phyloP scores from a whole-genome alignment of 257 asterid genomes.

The Thymus quinquecostatus region DNA sequence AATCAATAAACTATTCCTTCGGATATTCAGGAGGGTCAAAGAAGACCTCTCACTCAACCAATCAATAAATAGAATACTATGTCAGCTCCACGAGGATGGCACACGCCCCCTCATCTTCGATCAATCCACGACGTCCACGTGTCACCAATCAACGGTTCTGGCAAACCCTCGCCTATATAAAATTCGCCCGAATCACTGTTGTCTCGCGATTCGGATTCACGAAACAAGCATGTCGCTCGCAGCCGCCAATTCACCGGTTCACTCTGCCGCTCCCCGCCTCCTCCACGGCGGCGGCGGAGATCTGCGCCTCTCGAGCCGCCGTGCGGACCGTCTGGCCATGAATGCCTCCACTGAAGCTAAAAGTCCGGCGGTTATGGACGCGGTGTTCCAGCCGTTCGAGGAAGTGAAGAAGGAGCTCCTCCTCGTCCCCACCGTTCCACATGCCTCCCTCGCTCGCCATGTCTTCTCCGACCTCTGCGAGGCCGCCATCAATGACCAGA shows the following conservation, averaged over 20 bases:
- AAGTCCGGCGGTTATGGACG: constrained; percentile 17
- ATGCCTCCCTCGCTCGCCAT: constrained; percentile 59
- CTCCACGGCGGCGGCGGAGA: constrained; percentile 16
- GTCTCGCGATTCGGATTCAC: neutral
- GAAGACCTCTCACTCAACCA: constrained; percentile 4
- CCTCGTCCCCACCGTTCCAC: constrained; percentile 49
- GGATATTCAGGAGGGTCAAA: neutral
- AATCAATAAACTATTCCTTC: neutral
- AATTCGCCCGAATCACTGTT: constrained; percentile 8
- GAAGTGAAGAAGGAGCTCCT: constrained; percentile 53
- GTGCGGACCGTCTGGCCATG: neutral
- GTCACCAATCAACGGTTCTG: constrained; percentile 18
- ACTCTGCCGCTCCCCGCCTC: constrained; percentile 24
- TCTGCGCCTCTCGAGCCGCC: constrained; percentile 18
- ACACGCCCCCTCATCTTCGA: constrained; percentile 25
- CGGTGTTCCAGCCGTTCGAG: constrained; percentile 42
- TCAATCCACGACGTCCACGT: constrained; percentile 17
- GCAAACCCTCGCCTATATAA: constrained; percentile 3
- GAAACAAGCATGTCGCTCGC: constrained; percentile 21
- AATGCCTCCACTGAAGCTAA: constrained; percentile 17
- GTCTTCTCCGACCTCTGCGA: constrained; percentile 45
- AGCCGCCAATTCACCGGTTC: constrained; percentile 12
- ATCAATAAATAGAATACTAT: neutral
- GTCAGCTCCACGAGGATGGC: constrained; percentile 23
- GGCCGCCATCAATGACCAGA: constrained; percentile 59